Evolutionary conservation across 202 grass and related monocot species (phyloP).

Genomic region (Brachypodium distachyon): DNA sequence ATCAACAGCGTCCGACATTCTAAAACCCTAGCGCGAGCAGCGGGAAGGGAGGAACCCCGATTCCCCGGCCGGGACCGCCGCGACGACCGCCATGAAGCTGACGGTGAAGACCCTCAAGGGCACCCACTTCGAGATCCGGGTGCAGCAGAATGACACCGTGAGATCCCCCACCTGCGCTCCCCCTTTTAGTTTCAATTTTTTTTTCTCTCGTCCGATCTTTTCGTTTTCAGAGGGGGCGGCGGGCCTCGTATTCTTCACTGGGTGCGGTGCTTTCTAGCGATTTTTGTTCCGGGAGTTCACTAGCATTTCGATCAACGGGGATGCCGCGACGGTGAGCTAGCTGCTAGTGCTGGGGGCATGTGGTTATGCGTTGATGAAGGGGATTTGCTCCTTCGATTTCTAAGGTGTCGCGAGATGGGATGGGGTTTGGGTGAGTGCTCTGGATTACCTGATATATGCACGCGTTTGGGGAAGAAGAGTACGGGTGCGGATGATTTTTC

Average conservation of each 20-base stretch:
- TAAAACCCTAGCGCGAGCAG: conserved; percentile 33
- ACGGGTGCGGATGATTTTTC: background rate
- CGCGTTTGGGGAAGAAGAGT: background rate
- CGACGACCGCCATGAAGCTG: conserved; percentile 61
- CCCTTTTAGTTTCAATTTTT: background rate
- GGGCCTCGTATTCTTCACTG: background rate
- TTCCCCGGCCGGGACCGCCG: background rate
- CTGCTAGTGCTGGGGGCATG: background rate
- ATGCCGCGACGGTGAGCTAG: background rate
- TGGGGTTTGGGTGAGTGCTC: background rate
- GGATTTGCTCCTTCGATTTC: background rate
- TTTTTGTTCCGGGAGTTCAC: background rate
- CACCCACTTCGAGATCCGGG: conserved; percentile 75
- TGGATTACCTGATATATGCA: background rate
- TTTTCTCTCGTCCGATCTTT: background rate
- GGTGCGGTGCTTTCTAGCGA: background rate
- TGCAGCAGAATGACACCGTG: conserved; percentile 75
- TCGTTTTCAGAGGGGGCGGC: background rate
- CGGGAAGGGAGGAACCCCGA: background rate
- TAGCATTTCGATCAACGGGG: background rate
- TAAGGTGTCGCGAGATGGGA: background rate
- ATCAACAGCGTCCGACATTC: background rate
- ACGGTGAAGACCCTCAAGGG: conserved; percentile 95
- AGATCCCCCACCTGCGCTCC: background rate
- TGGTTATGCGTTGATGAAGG: background rate